A percentile compares a stretch with the other conserved stretches of the same genome.
phyloP scores from a whole-genome alignment of 78 protist species.

The Dictyostelium capitatum region DNA sequence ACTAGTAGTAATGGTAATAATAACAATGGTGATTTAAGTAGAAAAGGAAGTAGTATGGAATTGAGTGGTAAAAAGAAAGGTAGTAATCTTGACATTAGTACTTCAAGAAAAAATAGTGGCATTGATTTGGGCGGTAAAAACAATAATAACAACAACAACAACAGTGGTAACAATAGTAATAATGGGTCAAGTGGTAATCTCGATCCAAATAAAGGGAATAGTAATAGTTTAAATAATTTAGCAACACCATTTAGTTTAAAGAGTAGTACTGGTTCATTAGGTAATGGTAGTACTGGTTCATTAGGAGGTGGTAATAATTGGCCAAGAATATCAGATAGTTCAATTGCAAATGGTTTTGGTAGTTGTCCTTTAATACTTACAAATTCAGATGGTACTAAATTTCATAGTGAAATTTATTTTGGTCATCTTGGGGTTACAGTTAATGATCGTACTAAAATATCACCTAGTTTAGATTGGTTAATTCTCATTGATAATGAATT shows the following conservation, averaged over 20 bases:
- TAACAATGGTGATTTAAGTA: too few species aligned
- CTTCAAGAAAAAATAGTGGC: background rate
- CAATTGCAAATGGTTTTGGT: background rate
- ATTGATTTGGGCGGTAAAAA: too few species aligned
- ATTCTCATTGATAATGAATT: background rate
- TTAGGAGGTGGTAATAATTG: background rate
- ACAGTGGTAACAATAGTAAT: background rate
- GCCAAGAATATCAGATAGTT: background rate
- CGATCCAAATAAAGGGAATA: too few species aligned
- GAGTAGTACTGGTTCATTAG: background rate
- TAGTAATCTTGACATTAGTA: background rate
- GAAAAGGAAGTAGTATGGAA: too few species aligned
- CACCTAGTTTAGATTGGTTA: background rate
- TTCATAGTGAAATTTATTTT: background rate
- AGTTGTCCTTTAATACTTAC: background rate
- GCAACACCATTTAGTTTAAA: background rate
- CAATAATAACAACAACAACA: background rate
- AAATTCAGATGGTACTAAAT: background rate
- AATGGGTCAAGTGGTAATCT: background rate
- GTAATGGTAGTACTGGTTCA: background rate
- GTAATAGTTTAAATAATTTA: background rate
- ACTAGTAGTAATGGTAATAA: background rate
- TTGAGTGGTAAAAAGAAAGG: too few species aligned
- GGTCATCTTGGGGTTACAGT: constrained; percentile 13
- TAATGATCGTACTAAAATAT: background rate